Evolutionary conservation across 2,329 filamentous ascomycete species (phyloP).

Genomic region (Myriosclerotinia scirpicola): DNA sequence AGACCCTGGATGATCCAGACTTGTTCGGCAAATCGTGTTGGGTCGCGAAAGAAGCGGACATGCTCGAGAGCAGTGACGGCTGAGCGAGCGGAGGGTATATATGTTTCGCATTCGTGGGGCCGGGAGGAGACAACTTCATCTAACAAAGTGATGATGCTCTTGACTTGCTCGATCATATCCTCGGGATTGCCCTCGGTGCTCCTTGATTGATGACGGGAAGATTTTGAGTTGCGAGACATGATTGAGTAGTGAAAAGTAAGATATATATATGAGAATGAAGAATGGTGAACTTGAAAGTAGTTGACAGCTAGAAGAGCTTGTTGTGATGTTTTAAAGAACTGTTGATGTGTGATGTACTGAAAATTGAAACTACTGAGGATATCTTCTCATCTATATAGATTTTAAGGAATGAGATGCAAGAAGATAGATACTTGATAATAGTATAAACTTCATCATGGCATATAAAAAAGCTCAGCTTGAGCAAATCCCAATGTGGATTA

Average conservation of each 20-base stretch:
- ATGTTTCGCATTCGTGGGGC: conserved; percentile 38
- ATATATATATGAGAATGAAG: background rate
- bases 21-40: conserved; percentile 43
- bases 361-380: background rate
- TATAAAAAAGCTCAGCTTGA: conserved; percentile 11
- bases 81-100: conserved; percentile 44
- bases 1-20: conserved; percentile 47
- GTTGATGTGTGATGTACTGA: background rate
- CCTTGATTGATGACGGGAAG: conserved; percentile 32
- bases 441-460: background rate
- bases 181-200: conserved; percentile 28
- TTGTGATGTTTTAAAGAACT: background rate
- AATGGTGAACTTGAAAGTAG: background rate
- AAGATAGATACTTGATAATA: conserved; percentile 15
- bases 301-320: background rate
- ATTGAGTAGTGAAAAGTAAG: background rate
- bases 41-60: conserved; percentile 43
- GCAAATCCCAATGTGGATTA: conserved; percentile 13
- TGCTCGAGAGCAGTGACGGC: conserved; percentile 44
- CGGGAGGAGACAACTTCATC: conserved; percentile 34
- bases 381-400: conserved; percentile 14
- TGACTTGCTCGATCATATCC: conserved; percentile 36
- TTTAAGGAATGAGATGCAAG: conserved; percentile 1
- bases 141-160: conserved; percentile 34
- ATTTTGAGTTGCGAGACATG: conserved; percentile 33